Conservation (phyloP, 768 basidiomycete genomes). For the Kwoniella heveanensis region DNA sequence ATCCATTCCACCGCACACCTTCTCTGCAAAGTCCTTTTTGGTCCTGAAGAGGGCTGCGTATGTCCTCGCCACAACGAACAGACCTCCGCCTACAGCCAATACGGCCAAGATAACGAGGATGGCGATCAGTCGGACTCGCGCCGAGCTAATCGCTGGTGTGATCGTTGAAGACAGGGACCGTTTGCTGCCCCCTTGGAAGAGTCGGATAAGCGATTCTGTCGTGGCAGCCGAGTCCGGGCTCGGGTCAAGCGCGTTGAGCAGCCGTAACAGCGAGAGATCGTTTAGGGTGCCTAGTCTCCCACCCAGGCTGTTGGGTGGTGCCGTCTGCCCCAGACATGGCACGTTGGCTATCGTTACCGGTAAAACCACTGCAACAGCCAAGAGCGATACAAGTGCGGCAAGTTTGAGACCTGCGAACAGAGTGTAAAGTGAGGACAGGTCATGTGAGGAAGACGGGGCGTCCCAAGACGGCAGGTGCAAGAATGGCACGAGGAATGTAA, state of each 20-base stretch:
- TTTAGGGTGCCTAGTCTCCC: slow-evolving; percentile 71
- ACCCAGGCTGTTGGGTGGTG: slow-evolving; percentile 59
- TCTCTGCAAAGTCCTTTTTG: slow-evolving; percentile 65
- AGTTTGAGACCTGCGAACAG: slow-evolving; percentile 70
- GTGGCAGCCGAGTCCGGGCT: slow-evolving; percentile 41
- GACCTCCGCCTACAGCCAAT: slow-evolving; percentile 67
- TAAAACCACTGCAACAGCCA: slow-evolving; percentile 71
- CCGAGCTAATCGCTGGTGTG: slow-evolving; percentile 48
- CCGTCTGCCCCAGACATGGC: slow-evolving; percentile 68
- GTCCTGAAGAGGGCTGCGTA: slow-evolving; percentile 64
- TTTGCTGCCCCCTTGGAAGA: background rate
- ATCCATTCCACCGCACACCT: slow-evolving; percentile 70
- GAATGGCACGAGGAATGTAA: slow-evolving; percentile 71
- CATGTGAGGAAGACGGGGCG: slow-evolving; percentile 68
- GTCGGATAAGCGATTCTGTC: slow-evolving; percentile 51
- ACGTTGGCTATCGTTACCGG: slow-evolving; percentile 71
- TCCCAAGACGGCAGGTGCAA: slow-evolving; percentile 64
- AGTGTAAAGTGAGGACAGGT: slow-evolving; percentile 70
- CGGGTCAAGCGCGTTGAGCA: slow-evolving; percentile 64
- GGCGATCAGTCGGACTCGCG: slow-evolving; percentile 69
- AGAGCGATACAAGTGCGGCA: slow-evolving; percentile 67
- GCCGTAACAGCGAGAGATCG: slow-evolving; percentile 74
- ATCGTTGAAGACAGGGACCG: slow-evolving; percentile 48
- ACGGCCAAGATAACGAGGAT: slow-evolving; percentile 66
- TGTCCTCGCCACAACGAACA: slow-evolving; percentile 68